Evolutionary conservation across 805 yeast species (phyloP).

Genomic region (Zygosaccharomyces bailii): DNA sequence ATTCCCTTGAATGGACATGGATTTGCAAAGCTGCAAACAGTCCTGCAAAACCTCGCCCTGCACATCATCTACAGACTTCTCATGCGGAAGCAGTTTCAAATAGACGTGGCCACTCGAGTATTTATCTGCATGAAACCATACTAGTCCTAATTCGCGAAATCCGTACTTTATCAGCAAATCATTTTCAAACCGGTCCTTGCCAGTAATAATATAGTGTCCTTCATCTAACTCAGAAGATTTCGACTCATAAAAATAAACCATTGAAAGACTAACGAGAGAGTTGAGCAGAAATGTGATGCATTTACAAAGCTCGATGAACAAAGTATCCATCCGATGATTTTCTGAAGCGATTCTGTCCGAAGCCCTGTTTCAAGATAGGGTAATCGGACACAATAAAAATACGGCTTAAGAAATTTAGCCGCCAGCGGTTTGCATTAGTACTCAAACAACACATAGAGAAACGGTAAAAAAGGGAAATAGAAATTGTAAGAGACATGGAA

Average conservation of each 20-base stretch:
- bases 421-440: neutral
- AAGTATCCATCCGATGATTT: neutral
- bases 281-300: too few species aligned
- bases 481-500: slow-evolving; percentile 1
- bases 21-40: slow-evolving; percentile 70
- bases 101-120: slow-evolving; percentile 76
- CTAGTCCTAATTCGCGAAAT: slow-evolving; percentile 48
- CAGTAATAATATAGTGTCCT: slow-evolving; percentile 44
- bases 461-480: neutral
- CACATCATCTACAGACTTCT: slow-evolving; percentile 45
- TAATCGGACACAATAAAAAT: too few species aligned
- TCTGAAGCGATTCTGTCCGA: neutral
- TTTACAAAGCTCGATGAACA: too few species aligned
- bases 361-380: neutral
- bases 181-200: slow-evolving; percentile 71
- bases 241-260: slow-evolving; percentile 34
- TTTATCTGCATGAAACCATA: slow-evolving; percentile 82
- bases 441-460: neutral
- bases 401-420: neutral
- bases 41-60: slow-evolving; percentile 51
- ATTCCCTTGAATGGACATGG: slow-evolving; percentile 73
- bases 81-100: slow-evolving; percentile 49
- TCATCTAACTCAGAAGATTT: slow-evolving; percentile 16
- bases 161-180: slow-evolving; percentile 60
- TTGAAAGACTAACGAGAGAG: slow-evolving; percentile 7